Evolutionary conservation across 306 rosid species (phyloP), one percentile per base, ranked within the genome.

Genomic region (Mimosa bimucronata): DNA sequence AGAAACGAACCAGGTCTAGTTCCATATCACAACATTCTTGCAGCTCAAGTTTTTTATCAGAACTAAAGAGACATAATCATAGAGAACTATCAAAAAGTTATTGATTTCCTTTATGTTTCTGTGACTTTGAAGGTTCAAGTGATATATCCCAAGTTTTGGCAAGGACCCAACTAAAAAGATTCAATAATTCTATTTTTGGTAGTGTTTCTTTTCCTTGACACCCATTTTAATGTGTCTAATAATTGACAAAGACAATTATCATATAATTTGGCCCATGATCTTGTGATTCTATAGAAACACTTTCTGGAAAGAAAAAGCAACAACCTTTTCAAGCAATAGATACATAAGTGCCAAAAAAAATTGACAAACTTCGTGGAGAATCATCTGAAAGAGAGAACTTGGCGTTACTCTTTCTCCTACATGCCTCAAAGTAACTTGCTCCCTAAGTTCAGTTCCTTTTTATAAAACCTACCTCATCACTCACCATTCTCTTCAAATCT

Each of bases 391-490:
- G 57, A 66, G 66, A 77, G 66, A 66, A 77, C 82, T 74, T 84
- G 41, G 80, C 88, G 85, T 80, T 50, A 74, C 89, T 77, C 86
- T 79, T 85, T 80, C 88, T 58, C 73, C 57, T 29, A 52, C 86
- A 82, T 75, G 81, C 71, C 82, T 40, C 75, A 65, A 21, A 38
- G 23, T 1, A 78, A 82, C 90, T 86, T 88, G 90, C 82, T 78
- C 85, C 73, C 82, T 50, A 88, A 89, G 94, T 66, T 72, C 37
- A 29, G 61, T 46, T 18, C 30, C 48, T 66, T 71, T 76, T 29
- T 84, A 86, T 67, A 75, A 64, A 79, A 67, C 66, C 76, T 15
- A 58, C 16, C 41, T 23, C 80, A 67, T 71, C 42, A 2, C 18
- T 71, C 48, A 37, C 14, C 68, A 7, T 62, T 71, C 55, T 61